Percentiles rank a stretch among this genome's conserved stretches.
Evolutionary conservation across 1,284 basidiomycete species (phyloP).

Genomic region (Melampsora larici-populina): DNA sequence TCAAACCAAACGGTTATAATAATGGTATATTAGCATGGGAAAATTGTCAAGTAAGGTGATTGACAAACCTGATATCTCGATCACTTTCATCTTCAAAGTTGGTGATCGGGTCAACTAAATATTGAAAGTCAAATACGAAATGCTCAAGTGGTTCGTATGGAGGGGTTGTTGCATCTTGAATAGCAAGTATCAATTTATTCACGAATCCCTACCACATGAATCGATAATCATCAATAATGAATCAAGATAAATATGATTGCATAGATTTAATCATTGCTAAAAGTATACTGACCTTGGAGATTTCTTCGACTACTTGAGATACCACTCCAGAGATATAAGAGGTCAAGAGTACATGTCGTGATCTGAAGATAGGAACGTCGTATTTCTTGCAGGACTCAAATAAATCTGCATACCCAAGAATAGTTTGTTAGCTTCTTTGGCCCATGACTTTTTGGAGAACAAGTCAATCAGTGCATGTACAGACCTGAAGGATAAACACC

Average conservation of each 20-base stretch:
- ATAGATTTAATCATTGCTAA: not conserved
- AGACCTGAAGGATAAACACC: constrained; percentile 72
- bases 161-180: constrained; percentile 63
- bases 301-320: constrained; percentile 70
- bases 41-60: constrained; percentile 12
- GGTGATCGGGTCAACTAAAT: constrained; percentile 70
- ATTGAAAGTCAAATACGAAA: constrained; percentile 62
- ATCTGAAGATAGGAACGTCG: constrained; percentile 82
- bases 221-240: constrained; percentile 43
- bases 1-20: not conserved
- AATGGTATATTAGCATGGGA: not conserved
- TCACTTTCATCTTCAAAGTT: constrained; percentile 63
- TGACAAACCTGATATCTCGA: constrained; percentile 53
- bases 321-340: constrained; percentile 80
- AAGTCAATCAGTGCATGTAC: constrained; percentile 2
- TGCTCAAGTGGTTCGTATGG: constrained; percentile 60
- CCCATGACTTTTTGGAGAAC: not conserved
- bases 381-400: constrained; percentile 84
- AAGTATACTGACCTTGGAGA: constrained; percentile 61
- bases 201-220: constrained; percentile 62
- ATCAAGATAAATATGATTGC: not conserved
- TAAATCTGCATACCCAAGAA: constrained; percentile 58
- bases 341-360: constrained; percentile 78
- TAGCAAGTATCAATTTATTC: constrained; percentile 70
- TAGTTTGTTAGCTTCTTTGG: not conserved